Evolutionary conservation across 176 grass and related monocot species (phyloP), one percentile per base, ranked within the genome.

Genomic region (Areca catechu): DNA sequence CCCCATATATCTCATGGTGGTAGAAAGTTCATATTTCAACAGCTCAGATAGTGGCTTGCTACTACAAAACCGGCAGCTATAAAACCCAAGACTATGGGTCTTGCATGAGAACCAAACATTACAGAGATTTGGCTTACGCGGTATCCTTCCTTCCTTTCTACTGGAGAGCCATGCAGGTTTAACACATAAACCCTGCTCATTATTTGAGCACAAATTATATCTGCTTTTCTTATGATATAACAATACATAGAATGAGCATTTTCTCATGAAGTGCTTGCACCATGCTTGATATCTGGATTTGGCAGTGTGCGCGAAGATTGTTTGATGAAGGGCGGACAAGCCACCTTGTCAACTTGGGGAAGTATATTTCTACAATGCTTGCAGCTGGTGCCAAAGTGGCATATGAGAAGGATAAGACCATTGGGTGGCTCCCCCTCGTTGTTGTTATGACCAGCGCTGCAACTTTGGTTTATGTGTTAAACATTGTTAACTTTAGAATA

Each of bases 91-190:
- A 98, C 49, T 98, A 89, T 71, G 88, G 93, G 22, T 85, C 85
- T 60, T 98, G 93, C 84, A 92, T 83, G 71, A 83, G 93, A 75
- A 78, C 80, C 43, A 92, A 98, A 50, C 78, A 98, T 67, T 98
- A 85, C 80, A 82, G 81, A 57, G 93, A 98, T 21, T 75, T 98
- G 60, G 75, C 93, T 53, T 98, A 92, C 85, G 80, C 93, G 54
- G 81, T 98, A 61, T 98, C 93, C 68, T 92, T 98, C 70, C 70
- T 98, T 24, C 93, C 93, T 4, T 98, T 92, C 70, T 98, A 98
- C 64, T 98, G 87, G 87, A 92, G 87, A 80, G 93, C 87, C 49
- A 98, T 98, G 87, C 92, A 96, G 92, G 86, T 96, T 61, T 16
- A 57, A 4, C 27, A 52, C 24, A 24, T 3, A 24, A 24, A 24